A percentile compares a stretch with the other conserved stretches of the same genome.
Evolutionary conservation across 2,329 filamentous ascomycete genomes (phyloP).

Genomic region (Cladorrhinum sp.): DNA sequence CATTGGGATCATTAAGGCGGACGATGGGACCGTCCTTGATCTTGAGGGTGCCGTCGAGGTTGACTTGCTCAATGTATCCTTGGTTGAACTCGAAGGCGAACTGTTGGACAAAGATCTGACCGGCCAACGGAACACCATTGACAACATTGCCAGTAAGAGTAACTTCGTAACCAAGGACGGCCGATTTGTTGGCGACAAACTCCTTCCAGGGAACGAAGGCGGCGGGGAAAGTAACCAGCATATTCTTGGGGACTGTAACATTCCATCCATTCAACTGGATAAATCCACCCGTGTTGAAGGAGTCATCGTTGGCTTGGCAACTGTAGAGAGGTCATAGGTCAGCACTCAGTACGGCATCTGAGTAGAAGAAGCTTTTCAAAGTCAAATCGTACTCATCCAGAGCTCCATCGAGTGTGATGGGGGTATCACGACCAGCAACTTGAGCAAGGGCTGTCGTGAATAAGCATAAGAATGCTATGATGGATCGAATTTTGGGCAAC

Average conservation of each 20-base stretch:
- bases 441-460: constrained; percentile 3
- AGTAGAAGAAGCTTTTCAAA: too few relatives aligned
- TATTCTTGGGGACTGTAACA: constrained; percentile 47
- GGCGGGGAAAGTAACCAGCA: constrained; percentile 48
- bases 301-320: constrained; percentile 30
- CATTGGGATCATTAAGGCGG: constrained; percentile 46
- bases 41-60: constrained; percentile 35
- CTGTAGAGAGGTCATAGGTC: constrained; percentile 11
- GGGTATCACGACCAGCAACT: constrained; percentile 12
- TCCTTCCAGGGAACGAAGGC: constrained; percentile 44
- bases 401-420: constrained; percentile 16
- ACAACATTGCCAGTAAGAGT: constrained; percentile 37
- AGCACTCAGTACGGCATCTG: background rate
- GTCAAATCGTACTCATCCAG: constrained; percentile 10
- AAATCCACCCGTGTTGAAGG: constrained; percentile 44
- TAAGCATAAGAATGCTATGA: constrained; percentile 9
- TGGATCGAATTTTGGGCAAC: constrained; percentile 2
- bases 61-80: constrained; percentile 36
- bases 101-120: constrained; percentile 34
- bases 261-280: constrained; percentile 44
- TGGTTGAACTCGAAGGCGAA: constrained; percentile 37
- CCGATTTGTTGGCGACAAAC: constrained; percentile 33
- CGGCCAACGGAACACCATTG: constrained; percentile 34
- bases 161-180: constrained; percentile 35
- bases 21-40: constrained; percentile 34